Evolutionary conservation across 306 rosid species (phyloP).

Genomic region (Begonia peltatifolia): DNA sequence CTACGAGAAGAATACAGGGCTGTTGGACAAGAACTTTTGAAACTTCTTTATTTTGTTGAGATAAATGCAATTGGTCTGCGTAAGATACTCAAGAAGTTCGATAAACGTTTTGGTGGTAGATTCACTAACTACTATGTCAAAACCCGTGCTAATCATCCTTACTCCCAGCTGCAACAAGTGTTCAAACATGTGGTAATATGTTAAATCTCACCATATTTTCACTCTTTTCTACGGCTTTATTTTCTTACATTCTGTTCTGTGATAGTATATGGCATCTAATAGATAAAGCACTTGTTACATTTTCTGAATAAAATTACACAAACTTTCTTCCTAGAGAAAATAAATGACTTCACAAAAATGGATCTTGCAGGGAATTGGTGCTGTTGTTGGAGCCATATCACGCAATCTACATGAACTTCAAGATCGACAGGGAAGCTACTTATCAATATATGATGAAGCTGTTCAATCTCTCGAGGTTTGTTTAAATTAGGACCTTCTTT

Average conservation of each 20-base stretch:
- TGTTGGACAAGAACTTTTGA: slow-evolving; percentile 71
- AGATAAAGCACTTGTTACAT: neutral
- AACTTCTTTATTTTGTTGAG: slow-evolving; percentile 81
- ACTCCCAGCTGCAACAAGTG: slow-evolving; percentile 98
- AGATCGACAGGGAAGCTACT: slow-evolving; percentile 92
- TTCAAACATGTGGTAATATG: slow-evolving; percentile 95
- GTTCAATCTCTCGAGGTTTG: slow-evolving; percentile 76
- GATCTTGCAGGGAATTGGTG: slow-evolving; percentile 70
- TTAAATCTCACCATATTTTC: slow-evolving; percentile 1
- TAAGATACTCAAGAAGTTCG: slow-evolving; percentile 95
- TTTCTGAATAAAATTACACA: slow-evolving; percentile 15
- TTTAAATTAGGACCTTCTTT: neutral
- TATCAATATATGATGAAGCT: slow-evolving; percentile 86
- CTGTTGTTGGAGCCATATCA: slow-evolving; percentile 96
- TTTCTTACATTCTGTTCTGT: no score
- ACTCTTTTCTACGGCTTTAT: no score
- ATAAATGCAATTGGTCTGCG: slow-evolving; percentile 93
- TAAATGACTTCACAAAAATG: slow-evolving; percentile 3
- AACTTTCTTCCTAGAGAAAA: neutral
- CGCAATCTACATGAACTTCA: slow-evolving; percentile 98
- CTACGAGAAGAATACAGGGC: slow-evolving; percentile 70
- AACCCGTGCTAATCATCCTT: slow-evolving; percentile 98
- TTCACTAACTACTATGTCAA: slow-evolving; percentile 88
- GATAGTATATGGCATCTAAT: no score
- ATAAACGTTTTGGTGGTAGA: slow-evolving; percentile 82